Evolutionary conservation across 768 basidiomycete genomes (phyloP), one percentile per base, ranked within the genome.

Genomic region (Pleurotus djamor): DNA sequence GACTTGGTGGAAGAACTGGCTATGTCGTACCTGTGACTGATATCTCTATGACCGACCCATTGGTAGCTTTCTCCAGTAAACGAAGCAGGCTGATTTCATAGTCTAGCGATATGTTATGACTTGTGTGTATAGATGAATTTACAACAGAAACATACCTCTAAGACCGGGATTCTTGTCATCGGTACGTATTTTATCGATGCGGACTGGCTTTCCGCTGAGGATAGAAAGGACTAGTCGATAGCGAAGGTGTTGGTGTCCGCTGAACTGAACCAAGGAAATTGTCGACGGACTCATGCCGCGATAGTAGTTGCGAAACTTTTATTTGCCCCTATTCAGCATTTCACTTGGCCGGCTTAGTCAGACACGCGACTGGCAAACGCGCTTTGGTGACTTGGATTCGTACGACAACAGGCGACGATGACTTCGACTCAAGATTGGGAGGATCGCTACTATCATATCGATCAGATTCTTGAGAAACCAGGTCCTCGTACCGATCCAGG

Each of bases 141-240:
- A 41, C 12, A 48, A 41, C 35, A 37, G 59, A 28, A 28, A 28
- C 76, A 48, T 59, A 94, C 93, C 94, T 83, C 87, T 78, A n/a
- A 99, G 74, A 70, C 97, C 97, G 28, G 96, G 96, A 71, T 98
- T 91, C 67, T 94, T 94, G 74, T 98, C 95, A 35, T 94, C 87
- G 0, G 92, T 78, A 32, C 97, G 87, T 60, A 99, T 97, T 64
- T 85, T 88, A 67, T 94, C 88, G 43, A 98, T 90, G 58, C 86
- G 82, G 3, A 96, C 83, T 44, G 88, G 76, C 66, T 90, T 92
- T 54, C 96, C 94, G 51, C 92, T 94, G 38, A 98, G 80, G 16
- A 98, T 81, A 0, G 92, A 92, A n/a, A 98, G 80, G 0, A 95
- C 89, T 4, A 98, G 78, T 33, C 96, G 88, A 61, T 89, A 85